phyloP scores from a whole-genome alignment of 2,329 filamentous ascomycete genomes.

The Raffaelea deltoideospora region DNA sequence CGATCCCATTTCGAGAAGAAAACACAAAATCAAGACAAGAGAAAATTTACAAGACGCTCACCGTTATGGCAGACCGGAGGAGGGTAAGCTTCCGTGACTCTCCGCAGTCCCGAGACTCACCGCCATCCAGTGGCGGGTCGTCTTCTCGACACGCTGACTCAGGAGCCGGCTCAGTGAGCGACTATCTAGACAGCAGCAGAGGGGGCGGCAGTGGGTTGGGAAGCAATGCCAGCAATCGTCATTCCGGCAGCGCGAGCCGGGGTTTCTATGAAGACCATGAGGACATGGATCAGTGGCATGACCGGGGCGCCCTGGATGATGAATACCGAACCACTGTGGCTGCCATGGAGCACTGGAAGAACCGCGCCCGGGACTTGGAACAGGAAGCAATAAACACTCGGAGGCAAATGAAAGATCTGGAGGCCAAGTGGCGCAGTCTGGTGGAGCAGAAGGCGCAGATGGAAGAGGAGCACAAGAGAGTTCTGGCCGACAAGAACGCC shows the following conservation, averaged over 20 bases:
- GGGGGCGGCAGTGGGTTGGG: not conserved
- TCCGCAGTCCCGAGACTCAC: constrained; percentile 17
- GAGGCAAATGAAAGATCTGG: constrained; percentile 11
- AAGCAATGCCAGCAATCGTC: constrained; percentile 1
- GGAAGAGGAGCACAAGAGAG: constrained; percentile 12
- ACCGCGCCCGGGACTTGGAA: constrained; percentile 12
- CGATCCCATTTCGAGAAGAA: no score
- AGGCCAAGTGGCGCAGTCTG: constrained; percentile 10
- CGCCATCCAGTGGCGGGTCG: not conserved
- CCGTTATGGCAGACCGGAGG: constrained; percentile 13
- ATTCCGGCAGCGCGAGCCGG: constrained; percentile 8
- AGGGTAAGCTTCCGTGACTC: constrained; percentile 18
- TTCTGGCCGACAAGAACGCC: constrained; percentile 10
- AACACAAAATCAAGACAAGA: not conserved
- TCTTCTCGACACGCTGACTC: no score
- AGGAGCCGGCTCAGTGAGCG: constrained; percentile 18
- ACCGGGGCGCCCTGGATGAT: constrained; percentile 14
- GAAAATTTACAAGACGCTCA: no score
- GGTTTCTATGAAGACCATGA: constrained; percentile 5
- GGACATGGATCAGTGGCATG: constrained; percentile 11
- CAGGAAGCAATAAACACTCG: constrained; percentile 8
- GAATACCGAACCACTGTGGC: constrained; percentile 11
- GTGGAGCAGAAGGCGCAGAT: constrained; percentile 14
- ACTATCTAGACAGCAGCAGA: constrained; percentile 12
- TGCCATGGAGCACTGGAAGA: constrained; percentile 13